Evolutionary conservation across 2,329 filamentous ascomycete species (phyloP).

Genomic region (Mycosphaerella arachidis): DNA sequence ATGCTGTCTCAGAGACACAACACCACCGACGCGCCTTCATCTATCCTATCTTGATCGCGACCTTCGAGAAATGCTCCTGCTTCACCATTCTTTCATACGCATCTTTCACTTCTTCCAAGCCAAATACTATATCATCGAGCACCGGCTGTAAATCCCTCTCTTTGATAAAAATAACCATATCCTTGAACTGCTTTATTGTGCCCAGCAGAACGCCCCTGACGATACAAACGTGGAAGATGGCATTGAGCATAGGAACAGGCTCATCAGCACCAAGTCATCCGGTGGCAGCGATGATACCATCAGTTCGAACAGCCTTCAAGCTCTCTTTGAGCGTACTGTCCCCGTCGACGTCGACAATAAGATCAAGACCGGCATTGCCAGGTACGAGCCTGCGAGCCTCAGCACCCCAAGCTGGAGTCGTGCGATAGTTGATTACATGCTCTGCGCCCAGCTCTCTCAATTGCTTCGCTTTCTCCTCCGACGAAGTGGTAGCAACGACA

Average conservation of each 20-base stretch:
- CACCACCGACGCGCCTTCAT: background rate
- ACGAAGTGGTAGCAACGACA: constrained; percentile 53
- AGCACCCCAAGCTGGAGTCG: constrained; percentile 47
- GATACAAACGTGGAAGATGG: constrained; percentile 11
- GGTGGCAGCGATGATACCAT: constrained; percentile 32
- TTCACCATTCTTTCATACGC: constrained; percentile 30
- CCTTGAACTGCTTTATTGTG: constrained; percentile 15
- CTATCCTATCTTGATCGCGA: constrained; percentile 16
- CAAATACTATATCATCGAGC: constrained; percentile 36
- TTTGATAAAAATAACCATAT: constrained; percentile 19
- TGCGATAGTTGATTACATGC: constrained; percentile 52
- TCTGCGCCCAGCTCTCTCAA: constrained; percentile 39
- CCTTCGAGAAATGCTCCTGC: constrained; percentile 33
- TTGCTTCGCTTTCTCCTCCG: constrained; percentile 43
- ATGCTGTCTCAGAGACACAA: background rate
- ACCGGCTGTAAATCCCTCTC: constrained; percentile 22
- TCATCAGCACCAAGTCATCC: constrained; percentile 12
- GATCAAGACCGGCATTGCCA: constrained; percentile 51
- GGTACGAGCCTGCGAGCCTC: constrained; percentile 42
- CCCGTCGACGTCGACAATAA: constrained; percentile 60
- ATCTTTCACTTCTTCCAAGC: constrained; percentile 27
- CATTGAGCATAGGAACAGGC: constrained; percentile 16
- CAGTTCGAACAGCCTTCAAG: constrained; percentile 37
- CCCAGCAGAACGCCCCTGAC: constrained; percentile 20
- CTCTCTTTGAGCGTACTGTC: constrained; percentile 21